Percentiles rank a stretch among this genome's conserved stretches.
These are phyloP conservation scores for Guadua angustifolia DNA, from an alignment of 176 grass and related monocot genomes.

Conservation along the genomic window DNA sequence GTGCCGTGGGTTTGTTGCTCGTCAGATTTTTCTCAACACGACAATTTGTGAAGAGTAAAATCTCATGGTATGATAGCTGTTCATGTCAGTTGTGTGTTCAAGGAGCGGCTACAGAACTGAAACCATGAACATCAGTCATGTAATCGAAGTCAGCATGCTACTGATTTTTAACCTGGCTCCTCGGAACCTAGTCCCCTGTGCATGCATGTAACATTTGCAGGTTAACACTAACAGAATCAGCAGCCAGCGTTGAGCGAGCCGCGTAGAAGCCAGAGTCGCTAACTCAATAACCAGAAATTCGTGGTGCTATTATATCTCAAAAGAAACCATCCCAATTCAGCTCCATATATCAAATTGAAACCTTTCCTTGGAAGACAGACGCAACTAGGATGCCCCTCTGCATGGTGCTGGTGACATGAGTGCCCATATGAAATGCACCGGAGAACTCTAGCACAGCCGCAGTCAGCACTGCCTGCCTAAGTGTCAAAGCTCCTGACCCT, in stretches of 20 bases:
- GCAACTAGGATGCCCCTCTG: conserved; percentile 93
- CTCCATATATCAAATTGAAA: too few species aligned
- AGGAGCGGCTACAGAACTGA: neutral
- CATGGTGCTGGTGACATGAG: conserved; percentile 97
- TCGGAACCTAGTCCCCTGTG: neutral
- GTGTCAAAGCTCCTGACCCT: conserved; percentile 88
- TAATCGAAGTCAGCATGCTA: neutral
- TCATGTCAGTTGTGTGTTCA: neutral
- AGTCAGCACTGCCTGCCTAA: conserved; percentile 86
- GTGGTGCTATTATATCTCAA: too few species aligned
- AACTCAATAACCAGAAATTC: too few species aligned
- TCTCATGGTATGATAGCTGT: neutral
- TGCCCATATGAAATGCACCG: conserved; percentile 94
- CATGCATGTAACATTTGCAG: neutral
- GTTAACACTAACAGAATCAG: too few species aligned
- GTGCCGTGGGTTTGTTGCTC: neutral
- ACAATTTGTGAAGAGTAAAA: neutral
- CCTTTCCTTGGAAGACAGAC: conserved; percentile 85
- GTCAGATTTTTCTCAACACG: neutral
- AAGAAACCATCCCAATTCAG: too few species aligned
- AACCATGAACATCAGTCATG: neutral
- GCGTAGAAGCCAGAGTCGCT: too few species aligned
- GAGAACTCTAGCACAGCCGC: conserved; percentile 92
- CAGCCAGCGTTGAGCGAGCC: too few species aligned
- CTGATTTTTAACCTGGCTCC: neutral